Evolutionary conservation across 441 rosid genomes (phyloP).

Genomic region (Erodium texanum): DNA sequence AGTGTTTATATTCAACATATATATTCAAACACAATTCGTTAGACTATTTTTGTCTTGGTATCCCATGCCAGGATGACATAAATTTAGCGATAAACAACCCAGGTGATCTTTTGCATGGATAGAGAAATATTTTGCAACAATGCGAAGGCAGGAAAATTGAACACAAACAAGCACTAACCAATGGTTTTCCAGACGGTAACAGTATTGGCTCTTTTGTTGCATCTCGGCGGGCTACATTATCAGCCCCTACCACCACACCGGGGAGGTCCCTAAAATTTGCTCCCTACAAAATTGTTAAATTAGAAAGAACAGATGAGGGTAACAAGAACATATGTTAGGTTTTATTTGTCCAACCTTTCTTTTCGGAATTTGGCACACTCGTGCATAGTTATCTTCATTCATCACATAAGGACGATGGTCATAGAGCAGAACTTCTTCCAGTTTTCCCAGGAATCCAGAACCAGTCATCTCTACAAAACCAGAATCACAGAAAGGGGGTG

Average conservation of each 20-base stretch:
- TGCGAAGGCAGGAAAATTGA: neutral
- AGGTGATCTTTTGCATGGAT: neutral
- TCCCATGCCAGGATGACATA: neutral
- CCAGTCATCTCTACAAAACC: constrained; percentile 2
- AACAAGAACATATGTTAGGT: constrained; percentile 3
- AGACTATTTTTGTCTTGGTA: no score
- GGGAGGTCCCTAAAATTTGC: constrained; percentile 70
- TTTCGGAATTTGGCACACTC: constrained; percentile 57
- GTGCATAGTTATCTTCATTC: constrained; percentile 43
- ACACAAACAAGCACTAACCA: constrained; percentile 32
- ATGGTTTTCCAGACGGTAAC: constrained; percentile 39
- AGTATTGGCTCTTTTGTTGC: constrained; percentile 34
- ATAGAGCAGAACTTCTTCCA: constrained; percentile 23
- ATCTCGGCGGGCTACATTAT: constrained; percentile 52
- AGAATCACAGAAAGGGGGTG: neutral
- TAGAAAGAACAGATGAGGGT: neutral
- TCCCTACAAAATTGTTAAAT: constrained; percentile 31
- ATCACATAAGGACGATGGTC: constrained; percentile 53
- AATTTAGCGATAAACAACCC: neutral
- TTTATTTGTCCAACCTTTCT: constrained; percentile 33
- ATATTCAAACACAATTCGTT: neutral
- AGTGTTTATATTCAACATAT: neutral
- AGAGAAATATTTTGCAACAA: neutral
- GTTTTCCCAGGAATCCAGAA: constrained; percentile 23
- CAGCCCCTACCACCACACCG: constrained; percentile 44